These are phyloP conservation scores for Naganishia liquefaciens DNA, from an alignment of 1,284 basidiomycete species.

Conservation along the genomic window DNA sequence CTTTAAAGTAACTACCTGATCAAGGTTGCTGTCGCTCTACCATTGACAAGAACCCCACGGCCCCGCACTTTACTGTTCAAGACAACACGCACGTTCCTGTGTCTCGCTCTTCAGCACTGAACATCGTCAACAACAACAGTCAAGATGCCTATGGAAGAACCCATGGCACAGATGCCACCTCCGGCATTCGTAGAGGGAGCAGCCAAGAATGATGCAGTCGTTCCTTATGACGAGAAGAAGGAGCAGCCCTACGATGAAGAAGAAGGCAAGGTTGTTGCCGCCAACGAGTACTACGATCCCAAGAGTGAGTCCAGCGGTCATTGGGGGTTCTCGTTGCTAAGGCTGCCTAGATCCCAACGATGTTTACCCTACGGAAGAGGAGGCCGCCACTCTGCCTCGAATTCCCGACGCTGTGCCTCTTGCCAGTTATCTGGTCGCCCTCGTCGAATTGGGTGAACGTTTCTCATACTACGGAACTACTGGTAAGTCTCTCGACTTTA, in stretches of 20 bases:
- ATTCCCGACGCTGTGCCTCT: slow-evolving; percentile 28
- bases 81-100: background rate
- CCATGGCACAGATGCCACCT: slow-evolving; percentile 34
- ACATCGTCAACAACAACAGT: background rate
- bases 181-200: slow-evolving; percentile 13
- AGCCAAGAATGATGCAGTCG: slow-evolving; percentile 18
- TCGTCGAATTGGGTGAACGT: slow-evolving; percentile 71
- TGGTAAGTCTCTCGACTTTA: slow-evolving; percentile 35
- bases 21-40: background rate
- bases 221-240: background rate
- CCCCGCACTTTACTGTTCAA: slow-evolving; percentile 8
- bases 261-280: slow-evolving; percentile 41
- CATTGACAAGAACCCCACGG: background rate
- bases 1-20: too few species aligned
- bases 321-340: background rate
- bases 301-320: slow-evolving; percentile 1
- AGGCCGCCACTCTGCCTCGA: slow-evolving; percentile 19
- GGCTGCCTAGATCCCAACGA: slow-evolving; percentile 25
- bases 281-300: slow-evolving; percentile 24
- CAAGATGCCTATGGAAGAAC: slow-evolving; percentile 31
- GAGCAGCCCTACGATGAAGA: slow-evolving; percentile 31
- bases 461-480: slow-evolving; percentile 68
- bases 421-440: slow-evolving; percentile 63
- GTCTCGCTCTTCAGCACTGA: background rate
- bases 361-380: slow-evolving; percentile 32